These are phyloP conservation scores for Ophiostoma sp. DNA, from an alignment of 2,329 filamentous ascomycete species.

Conservation along the genomic window DNA sequence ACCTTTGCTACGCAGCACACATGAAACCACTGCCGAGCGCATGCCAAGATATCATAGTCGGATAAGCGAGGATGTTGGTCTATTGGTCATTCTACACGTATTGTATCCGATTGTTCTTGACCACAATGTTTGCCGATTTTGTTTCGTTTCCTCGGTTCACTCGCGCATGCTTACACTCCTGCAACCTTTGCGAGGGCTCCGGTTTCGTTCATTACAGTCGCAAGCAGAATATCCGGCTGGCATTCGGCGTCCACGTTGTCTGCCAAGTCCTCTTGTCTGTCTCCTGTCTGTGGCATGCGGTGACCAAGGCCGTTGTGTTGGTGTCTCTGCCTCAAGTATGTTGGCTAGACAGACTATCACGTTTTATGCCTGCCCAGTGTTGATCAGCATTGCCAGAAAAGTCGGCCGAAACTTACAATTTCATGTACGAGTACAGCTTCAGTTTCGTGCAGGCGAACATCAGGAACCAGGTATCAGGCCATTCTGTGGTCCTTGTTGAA, in stretches of 20 bases:
- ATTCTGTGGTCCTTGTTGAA: no score
- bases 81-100: background rate
- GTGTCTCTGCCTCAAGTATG: background rate
- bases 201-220: no score
- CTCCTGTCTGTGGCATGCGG: background rate
- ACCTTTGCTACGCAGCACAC: background rate
- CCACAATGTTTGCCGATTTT: background rate
- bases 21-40: conserved; percentile 12
- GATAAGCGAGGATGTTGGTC: background rate
- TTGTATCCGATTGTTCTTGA: background rate
- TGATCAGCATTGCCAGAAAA: background rate
- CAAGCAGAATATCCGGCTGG: background rate
- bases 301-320: background rate
- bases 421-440: background rate
- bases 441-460: background rate
- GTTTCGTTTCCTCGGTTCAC: background rate
- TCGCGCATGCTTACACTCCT: background rate
- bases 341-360: background rate
- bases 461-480: no score
- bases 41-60: background rate
- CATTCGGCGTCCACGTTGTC: background rate
- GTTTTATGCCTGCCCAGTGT: background rate
- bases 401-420: background rate
- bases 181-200: background rate
- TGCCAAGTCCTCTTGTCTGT: background rate